Evolutionary conservation across 257 asterid species (phyloP), one percentile per base, ranked within the genome.

Genomic region (Coffea eugenioides): DNA sequence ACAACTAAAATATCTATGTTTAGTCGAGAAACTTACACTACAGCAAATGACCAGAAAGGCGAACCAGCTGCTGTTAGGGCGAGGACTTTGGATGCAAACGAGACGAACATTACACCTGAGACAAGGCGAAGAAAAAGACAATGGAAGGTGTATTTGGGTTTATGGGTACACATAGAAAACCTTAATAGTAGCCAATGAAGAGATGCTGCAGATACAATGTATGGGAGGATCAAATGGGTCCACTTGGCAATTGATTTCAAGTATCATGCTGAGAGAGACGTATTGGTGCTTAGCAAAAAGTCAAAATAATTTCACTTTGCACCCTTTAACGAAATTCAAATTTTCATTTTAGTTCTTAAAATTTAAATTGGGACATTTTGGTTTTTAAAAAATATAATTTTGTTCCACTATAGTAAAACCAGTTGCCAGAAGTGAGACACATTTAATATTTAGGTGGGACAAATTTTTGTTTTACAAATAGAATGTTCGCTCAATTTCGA

Each of bases 191-290:
- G 62, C 79, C 72, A 76, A 64, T 62, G 18, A 62, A 76, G 78
- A 54, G 62, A n/a, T 76, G 61, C 8, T 45, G 72, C 23, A 43
- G 79, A 76, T 76, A 45, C 79, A 64, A 76, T 76, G 72, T 61
- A 76, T 76, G 62, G 59, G 72, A 59, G 61, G 72, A 41, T 43
- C n/a, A 6, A 27, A 15, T 15, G 18, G 46, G 72, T 25, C 79
- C 71, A 61, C 71, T 62, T 45, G 71, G 16, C 54, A 25, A 61
- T 5, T 13, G 34, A 31, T 31, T 31, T 31, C 34, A 31, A 31
- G 34, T 31, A 31, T 31, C 34, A 31, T 31, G 34, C 34, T 31
- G 34, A 31, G 34, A 31, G 34, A 31, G 34, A 31, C 34, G 34
- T 31, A 31, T 31, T 31, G 34, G 34, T 31, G 34, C 34, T 0